Percentiles rank a stretch among this genome's conserved stretches.
Conservation (phyloP, 1,284 basidiomycete genomes). For the Trichosporon coremiiforme region DNA sequence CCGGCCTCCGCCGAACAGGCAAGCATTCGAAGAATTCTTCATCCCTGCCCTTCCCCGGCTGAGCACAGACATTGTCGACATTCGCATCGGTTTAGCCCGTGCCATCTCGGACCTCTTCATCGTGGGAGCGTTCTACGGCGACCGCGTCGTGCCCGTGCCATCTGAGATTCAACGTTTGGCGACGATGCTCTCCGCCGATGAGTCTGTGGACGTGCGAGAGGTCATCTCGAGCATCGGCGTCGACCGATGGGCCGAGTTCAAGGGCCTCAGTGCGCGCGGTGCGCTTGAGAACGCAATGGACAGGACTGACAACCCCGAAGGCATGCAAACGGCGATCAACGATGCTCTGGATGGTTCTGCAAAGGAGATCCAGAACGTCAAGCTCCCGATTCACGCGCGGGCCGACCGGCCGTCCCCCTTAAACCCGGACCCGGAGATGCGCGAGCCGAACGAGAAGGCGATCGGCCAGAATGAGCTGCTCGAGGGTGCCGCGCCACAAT, state of each 20-base stretch:
- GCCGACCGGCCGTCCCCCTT: conserved; percentile 19
- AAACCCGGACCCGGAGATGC: not conserved
- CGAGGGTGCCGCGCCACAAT: not conserved
- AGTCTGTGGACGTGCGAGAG: conserved; percentile 47
- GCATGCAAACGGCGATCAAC: conserved; percentile 74
- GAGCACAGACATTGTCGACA: conserved; percentile 75
- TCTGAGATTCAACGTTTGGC: conserved; percentile 39
- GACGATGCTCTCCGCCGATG: conserved; percentile 39
- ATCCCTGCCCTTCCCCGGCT: conserved; percentile 66
- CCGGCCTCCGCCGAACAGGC: conserved; percentile 56
- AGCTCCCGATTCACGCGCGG: conserved; percentile 18
- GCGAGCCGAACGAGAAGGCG: not conserved
- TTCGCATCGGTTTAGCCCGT: conserved; percentile 77
- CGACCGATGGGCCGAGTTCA: conserved; percentile 27
- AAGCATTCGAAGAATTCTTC: conserved; percentile 63
- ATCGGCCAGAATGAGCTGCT: conserved; percentile 11
- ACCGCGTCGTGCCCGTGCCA: conserved; percentile 34
- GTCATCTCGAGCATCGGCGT: conserved; percentile 40
- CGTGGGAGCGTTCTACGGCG: conserved; percentile 47
- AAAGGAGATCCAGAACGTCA: not conserved
- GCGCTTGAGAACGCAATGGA: conserved; percentile 51
- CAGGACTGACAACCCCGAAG: conserved; percentile 72
- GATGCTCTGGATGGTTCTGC: conserved; percentile 57
- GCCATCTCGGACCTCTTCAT: conserved; percentile 49
- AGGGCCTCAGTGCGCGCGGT: not conserved